Conservation (phyloP, 805 yeast genomes). For the Ogataea naganishii region DNA sequence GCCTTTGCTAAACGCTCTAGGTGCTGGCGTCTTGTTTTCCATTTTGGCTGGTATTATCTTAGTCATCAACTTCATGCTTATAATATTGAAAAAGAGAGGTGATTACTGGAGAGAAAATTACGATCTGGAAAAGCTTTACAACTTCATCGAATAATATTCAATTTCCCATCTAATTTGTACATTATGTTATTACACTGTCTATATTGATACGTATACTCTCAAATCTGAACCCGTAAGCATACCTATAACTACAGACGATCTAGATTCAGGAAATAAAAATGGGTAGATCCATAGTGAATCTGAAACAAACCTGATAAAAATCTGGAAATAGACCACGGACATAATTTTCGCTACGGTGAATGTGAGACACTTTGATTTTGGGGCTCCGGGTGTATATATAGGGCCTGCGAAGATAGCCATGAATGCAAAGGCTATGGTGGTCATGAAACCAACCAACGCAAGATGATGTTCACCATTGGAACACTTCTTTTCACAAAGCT, state of each 20-base stretch:
- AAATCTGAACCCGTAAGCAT: neutral
- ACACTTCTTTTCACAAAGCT: slow-evolving; percentile 24
- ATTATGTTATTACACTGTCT: neutral
- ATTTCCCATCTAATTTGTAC: neutral
- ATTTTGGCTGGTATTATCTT: slow-evolving; percentile 55
- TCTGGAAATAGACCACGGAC: no score
- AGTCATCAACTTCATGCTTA: slow-evolving; percentile 31
- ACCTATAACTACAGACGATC: no score
- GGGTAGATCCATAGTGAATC: no score
- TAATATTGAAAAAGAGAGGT: slow-evolving; percentile 45
- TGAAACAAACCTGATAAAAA: no score
- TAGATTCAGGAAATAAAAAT: no score
- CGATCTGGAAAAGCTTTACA: slow-evolving; percentile 50
- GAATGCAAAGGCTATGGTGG: no score
- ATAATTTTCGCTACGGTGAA: no score
- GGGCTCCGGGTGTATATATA: no score
- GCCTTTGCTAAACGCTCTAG: slow-evolving; percentile 59
- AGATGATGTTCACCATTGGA: no score
- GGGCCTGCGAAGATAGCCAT: no score
- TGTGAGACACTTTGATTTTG: no score
- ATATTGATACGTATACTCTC: neutral
- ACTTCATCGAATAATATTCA: slow-evolving; percentile 26
- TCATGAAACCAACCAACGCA: no score
- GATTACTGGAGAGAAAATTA: slow-evolving; percentile 55
- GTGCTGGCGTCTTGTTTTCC: slow-evolving; percentile 61